phyloP scores from a whole-genome alignment of 305 asterid species.

The Fraxinus paxiana region DNA sequence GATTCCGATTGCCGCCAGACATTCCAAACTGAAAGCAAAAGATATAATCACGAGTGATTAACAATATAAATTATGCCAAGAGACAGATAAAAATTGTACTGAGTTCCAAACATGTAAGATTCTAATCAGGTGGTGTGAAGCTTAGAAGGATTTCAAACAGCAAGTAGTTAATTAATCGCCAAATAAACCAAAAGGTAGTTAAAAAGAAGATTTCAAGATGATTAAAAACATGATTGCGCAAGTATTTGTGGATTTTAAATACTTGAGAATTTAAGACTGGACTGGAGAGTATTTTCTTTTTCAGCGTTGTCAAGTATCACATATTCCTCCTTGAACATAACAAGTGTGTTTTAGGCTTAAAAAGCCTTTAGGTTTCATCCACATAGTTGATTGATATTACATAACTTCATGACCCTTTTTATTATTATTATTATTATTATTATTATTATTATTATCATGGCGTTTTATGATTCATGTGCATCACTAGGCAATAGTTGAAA shows the following conservation, averaged over 20 bases:
- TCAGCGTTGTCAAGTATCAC: background rate
- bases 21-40: conserved; percentile 65
- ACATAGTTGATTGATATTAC: background rate
- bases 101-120: background rate
- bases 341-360: background rate
- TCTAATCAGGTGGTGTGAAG: background rate
- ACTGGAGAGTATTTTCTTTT: background rate
- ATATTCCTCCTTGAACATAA: background rate
- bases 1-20: conserved; percentile 63
- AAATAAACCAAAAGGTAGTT: background rate
- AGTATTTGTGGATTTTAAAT: background rate
- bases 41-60: background rate
- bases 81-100: background rate
- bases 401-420: background rate
- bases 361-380: background rate
- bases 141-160: background rate
- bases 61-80: background rate
- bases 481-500: conserved; percentile 7
- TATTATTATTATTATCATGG: background rate
- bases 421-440: background rate
- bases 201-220: background rate
- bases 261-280: background rate
- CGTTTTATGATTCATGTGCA: conserved; percentile 1
- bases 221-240: background rate
- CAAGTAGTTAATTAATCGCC: background rate